Evolutionary conservation across 768 basidiomycete genomes (phyloP).

Genomic region (Tylopilus sp.): DNA sequence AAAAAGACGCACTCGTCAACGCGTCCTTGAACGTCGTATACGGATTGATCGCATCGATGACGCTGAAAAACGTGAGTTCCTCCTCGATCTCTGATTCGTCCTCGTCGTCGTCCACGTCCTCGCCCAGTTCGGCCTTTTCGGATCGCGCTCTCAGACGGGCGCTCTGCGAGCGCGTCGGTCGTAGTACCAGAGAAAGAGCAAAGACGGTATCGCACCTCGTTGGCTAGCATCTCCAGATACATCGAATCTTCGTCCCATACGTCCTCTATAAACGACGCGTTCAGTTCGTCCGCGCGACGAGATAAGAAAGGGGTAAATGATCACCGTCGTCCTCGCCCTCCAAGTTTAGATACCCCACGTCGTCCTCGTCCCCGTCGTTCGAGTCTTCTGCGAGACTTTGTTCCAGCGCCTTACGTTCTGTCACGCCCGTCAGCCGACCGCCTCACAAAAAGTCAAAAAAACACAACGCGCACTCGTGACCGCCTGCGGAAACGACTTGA

Average conservation of each 20-base stretch:
- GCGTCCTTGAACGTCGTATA: slow-evolving; percentile 78
- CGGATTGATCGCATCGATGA: slow-evolving; percentile 75
- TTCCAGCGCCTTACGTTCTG: slow-evolving; percentile 62
- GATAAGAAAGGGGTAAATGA: slow-evolving; percentile 4
- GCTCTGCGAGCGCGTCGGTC: slow-evolving; percentile 41
- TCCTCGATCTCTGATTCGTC: slow-evolving; percentile 69
- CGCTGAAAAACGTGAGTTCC: slow-evolving; percentile 82
- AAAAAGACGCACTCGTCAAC: slow-evolving; percentile 52
- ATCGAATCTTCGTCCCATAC: slow-evolving; percentile 90
- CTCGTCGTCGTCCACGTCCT: slow-evolving; percentile 37
- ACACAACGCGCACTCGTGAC: slow-evolving; percentile 53
- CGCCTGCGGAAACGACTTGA: slow-evolving; percentile 76
- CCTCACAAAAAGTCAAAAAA: not conserved
- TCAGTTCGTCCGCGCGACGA: not conserved
- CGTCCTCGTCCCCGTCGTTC: slow-evolving; percentile 48
- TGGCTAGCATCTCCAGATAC: slow-evolving; percentile 82
- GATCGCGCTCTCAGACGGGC: slow-evolving; percentile 67
- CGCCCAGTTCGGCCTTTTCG: slow-evolving; percentile 35
- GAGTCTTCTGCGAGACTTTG: slow-evolving; percentile 43
- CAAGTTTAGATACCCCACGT: slow-evolving; percentile 52
- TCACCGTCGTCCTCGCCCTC: slow-evolving; percentile 63
- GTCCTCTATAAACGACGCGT: slow-evolving; percentile 53
- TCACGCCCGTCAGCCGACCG: not conserved
- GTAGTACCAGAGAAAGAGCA: not conserved
- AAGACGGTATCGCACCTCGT: slow-evolving; percentile 53